A percentile compares a stretch with the other conserved stretches of the same genome.
Evolutionary conservation across 768 basidiomycete genomes (phyloP).

Genomic region (Pleurotus djamor): DNA sequence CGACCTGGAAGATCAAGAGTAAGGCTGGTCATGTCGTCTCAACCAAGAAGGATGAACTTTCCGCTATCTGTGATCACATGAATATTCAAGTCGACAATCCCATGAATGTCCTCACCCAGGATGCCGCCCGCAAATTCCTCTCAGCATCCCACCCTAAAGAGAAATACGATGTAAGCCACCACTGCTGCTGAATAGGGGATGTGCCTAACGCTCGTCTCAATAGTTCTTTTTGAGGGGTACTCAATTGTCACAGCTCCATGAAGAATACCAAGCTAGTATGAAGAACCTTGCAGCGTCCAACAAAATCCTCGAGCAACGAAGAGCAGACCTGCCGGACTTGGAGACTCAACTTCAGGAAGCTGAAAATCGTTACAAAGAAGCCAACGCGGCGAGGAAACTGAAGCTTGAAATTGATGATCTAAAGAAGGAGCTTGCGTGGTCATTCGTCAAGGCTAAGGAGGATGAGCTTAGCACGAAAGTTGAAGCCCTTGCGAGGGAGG

Average conservation of each 20-base stretch:
- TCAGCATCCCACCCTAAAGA: conserved; percentile 76
- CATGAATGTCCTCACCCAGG: conserved; percentile 92
- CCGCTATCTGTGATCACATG: conserved; percentile 91
- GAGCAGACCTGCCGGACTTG: conserved; percentile 78
- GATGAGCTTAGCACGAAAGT: conserved; percentile 39
- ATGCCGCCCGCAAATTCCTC: conserved; percentile 71
- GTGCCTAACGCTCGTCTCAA: not conserved
- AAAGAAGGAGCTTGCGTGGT: conserved; percentile 86
- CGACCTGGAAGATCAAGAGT: conserved; percentile 81
- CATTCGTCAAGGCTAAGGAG: conserved; percentile 74
- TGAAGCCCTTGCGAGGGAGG: conserved; percentile 30
- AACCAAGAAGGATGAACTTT: conserved; percentile 80
- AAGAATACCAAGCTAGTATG: conserved; percentile 80
- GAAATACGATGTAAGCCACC: conserved; percentile 82
- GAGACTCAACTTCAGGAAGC: conserved; percentile 56
- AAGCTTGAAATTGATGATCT: conserved; percentile 65
- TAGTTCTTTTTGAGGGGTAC: conserved; percentile 97
- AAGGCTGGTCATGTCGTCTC: conserved; percentile 66
- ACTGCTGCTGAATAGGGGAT: not conserved
- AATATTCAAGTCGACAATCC: conserved; percentile 97
- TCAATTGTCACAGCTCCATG: conserved; percentile 81
- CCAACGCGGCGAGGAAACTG: conserved; percentile 70
- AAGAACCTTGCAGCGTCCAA: conserved; percentile 71
- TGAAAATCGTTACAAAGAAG: conserved; percentile 62
- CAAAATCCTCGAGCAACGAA: conserved; percentile 67